Evolutionary conservation across 805 yeast genomes (phyloP), one percentile per base, ranked within the genome.

Genomic region (Wickerhamomyces queroliae): DNA sequence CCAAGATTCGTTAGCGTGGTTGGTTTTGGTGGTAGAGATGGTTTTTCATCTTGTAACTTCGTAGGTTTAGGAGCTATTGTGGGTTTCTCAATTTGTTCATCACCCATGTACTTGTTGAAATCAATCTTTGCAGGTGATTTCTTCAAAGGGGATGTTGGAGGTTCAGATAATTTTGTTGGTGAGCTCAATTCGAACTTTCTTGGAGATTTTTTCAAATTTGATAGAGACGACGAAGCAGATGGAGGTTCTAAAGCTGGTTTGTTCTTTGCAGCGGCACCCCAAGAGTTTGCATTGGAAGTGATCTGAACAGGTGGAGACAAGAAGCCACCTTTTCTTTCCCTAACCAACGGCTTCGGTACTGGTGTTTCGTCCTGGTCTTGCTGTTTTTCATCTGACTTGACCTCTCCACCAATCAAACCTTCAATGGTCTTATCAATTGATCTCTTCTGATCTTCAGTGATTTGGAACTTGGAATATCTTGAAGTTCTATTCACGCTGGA

Each of bases 81-180:
- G 20, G 16, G 18, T 15, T 17, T 31, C 35, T 31, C 18, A n/a
- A 31, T 16, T 33, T 24, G 31, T 28, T 28, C 26, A 7, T 21
- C 30, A 10, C 23, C 37, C n/a, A n/a, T 15, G 23, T 24, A 36
- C 6, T 32, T 31, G 7, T 25, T 30, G 20, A 50, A 37, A 31
- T 41, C 35, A 3, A 49, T 21, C 29, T 50, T 52, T 15, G 42
- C 48, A 3, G 52, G 54, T 13, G 55, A 46, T 30, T 40, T 50
- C 32, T 39, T 49, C 4, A 50, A 35, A 6, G 49, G 44, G 2
- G 50, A 44, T 4, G 35, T 7, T 6, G 19, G n/a, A n/a, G 16
- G n/a, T 9, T 31, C 18, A 7, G 34, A 21, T 9, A 13, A 12
- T 30, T 18, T 30, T 20, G 34, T 12, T 31, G 24, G 24, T 31